Base-by-base conservation (phyloP, 768 basidiomycete genomes). In the Mycena kentingensis region DNA sequence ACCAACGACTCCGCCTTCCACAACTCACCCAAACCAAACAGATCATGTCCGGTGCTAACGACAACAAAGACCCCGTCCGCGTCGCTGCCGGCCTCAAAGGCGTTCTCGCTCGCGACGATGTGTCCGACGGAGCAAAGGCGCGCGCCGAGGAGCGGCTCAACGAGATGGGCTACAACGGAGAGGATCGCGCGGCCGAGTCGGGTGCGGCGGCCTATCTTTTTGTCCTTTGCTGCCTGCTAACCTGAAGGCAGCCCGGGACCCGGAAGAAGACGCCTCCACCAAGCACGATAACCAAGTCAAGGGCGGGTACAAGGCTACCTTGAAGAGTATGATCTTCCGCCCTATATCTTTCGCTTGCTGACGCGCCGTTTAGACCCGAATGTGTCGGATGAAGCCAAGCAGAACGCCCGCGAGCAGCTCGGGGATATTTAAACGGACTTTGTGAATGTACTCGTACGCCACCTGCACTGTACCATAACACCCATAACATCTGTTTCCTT, bases 261-360 rank as follows among this genome's bases (percentile, higher is more conserved):
- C n/a, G n/a, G n/a, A n/a, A n/a, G n/a, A n/a, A n/a, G n/a, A n/a
- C n/a, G n/a, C n/a, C n/a, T n/a, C n/a, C n/a, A n/a, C n/a, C n/a
- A 51, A 76, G 56, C 79, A 82, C 46, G 54, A 68, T 43, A 72
- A 61, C 2, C 79, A 75, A 29, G 79, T 83, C 35, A 61, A 79
- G 4, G 82, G 73, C 0, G 82, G 82, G 10, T 82, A 82, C 64
- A 83, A 84, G 55, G 80, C 82, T 25, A 74, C 82, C 1, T 60
- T 83, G 2, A 57, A 66, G 44, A 83, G 81, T 82, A 54, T 39
- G 76, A 31, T 32, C 15, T 10, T 8, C 21, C 13, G 19, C 16
- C 28, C 1, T n/a, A 57, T 18, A 36, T 10, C 7, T 7, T 18
- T 18, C 16, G 8, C 29, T 62, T 49, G 64, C 35, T 22, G 6